Percentiles rank a stretch among this genome's conserved stretches.
Evolutionary conservation across 1,139 yeast species (phyloP).

Genomic region (Zygosaccharomyces pseudobailii): DNA sequence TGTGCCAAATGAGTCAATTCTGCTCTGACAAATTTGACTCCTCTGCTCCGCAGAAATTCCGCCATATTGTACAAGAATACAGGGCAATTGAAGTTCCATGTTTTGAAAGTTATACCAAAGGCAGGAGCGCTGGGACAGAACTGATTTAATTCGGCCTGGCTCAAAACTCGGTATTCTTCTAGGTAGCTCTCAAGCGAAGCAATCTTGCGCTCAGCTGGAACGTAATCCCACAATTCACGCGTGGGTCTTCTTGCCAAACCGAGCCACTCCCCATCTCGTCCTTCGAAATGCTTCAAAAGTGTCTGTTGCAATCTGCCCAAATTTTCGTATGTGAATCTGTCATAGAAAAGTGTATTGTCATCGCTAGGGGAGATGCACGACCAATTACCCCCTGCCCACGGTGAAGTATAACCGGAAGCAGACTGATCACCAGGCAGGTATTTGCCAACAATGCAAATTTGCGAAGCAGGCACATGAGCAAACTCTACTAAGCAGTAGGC

Average conservation of each 20-base stretch:
- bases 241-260: conserved; percentile 54
- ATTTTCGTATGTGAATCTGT: conserved; percentile 51
- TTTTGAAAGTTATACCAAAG: conserved; percentile 50
- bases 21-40: conserved; percentile 46
- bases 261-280: conserved; percentile 29
- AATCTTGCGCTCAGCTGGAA: conserved; percentile 43
- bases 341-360: conserved; percentile 46
- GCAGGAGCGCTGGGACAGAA: conserved; percentile 42
- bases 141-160: conserved; percentile 30
- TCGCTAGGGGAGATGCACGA: conserved; percentile 62
- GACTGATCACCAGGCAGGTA: conserved; percentile 71
- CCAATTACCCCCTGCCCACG: conserved; percentile 68
- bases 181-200: conserved; percentile 44
- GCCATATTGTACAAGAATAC: conserved; percentile 46
- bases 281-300: conserved; percentile 8
- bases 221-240: conserved; percentile 51
- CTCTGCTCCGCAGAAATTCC: conserved; percentile 39
- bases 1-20: conserved; percentile 50
- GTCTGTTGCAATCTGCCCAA: conserved; percentile 41
- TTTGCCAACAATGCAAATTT: conserved; percentile 58
- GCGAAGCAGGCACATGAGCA: conserved; percentile 40
- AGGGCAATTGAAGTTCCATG: conserved; percentile 70
- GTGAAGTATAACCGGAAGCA: conserved; percentile 60
- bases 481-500: conserved; percentile 47
- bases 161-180: conserved; percentile 40